Evolutionary conservation across 106 monocot species (phyloP), one percentile per base, ranked within the genome.

Genomic region (Dendrobium chrysotoxum): DNA sequence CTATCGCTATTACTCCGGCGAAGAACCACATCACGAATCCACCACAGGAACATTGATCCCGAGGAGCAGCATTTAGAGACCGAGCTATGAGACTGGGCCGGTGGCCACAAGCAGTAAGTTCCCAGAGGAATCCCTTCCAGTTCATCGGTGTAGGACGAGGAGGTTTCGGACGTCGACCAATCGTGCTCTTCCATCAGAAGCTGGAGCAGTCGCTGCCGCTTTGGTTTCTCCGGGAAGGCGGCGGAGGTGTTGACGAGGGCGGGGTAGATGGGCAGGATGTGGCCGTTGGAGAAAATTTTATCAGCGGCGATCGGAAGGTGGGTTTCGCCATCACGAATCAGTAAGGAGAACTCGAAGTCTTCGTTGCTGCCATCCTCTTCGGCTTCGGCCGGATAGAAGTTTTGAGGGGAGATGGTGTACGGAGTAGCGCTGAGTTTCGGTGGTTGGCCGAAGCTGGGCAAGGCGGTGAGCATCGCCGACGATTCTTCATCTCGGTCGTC

Each of bases 11-110:
- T 39, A 68, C 87, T 87, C 71, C 84, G 72, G 7, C 84, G 81
- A 6, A 79, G 21, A 28, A 79, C 75, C 79, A 79, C 41, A 74
- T 85, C 79, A 72, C 82, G 79, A 21, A 81, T 23, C 68, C 83
- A 65, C 80, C 82, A 82, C 81, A 85, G 80, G 58, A 80, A n/a
- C 28, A 82, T 72, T 13, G 76, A 80, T 64, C 85, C 87, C 28
- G 87, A 78, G 54, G 85, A 85, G 23, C 78, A 57, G 75, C 83
- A 78, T 87, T 90, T 87, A 77, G 53, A 39, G 15, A 82, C 45
- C 18, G 81, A 39, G 7, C 46, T 26, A 23, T 38, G 6, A 16
- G 18, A 16, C 4, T 4, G 17, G 13, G 9, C 30, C 7, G n/a
- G 74, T 41, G 26, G 23, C 77, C 77, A 77, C 13, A 77, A 40